Evolutionary conservation across 306 rosid species (phyloP), one percentile per base, ranked within the genome.

Genomic region (Cucumis melo): DNA sequence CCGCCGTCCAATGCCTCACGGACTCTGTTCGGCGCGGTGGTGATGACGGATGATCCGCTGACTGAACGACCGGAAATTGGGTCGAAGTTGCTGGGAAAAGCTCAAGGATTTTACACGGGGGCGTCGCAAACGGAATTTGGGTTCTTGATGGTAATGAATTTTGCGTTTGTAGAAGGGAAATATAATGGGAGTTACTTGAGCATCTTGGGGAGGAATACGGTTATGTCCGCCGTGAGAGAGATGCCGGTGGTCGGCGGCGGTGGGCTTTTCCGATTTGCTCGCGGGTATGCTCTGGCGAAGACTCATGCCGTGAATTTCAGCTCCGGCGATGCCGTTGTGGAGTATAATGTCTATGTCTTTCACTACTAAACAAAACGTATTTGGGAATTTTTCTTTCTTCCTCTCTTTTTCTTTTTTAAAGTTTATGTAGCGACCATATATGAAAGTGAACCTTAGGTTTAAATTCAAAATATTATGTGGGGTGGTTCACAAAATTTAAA

Each of bases 201-300:
- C 41, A 76, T 91, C n/a, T 23, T 89, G 80, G 97, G 97, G 8
- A 80, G 91, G 54, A 89, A 89, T 68, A 24, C 79, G 9, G 72
- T 79, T 8, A 19, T 36, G 0, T 80, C 86, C 4, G 46, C 57
- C 14, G 87, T 85, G 24, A 86, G 92, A 55, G 97, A 89, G 82
- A 81, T 91, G 90, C 90, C 92, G 9, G 72, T 91, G 1, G 90
- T 91, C 6, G 97, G 97, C 53, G 92, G 96, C 0, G 91, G 85
- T 0, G 96, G 96, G 11, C 73, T 73, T 29, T 90, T 92, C 81
- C 83, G 90, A 41, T 92, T 90, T 36, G 96, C 96, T 0, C 89
- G 89, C 15, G 98, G 98, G 2, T 90, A 80, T 70, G 88, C 87
- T 62, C 84, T 29, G 15, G 91, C 91, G 2, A 84, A 44, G 48